A percentile compares a stretch with the other conserved stretches of the same genome.
Evolutionary conservation across 2,329 filamentous ascomycete species (phyloP).

Genomic region (Ilyonectria destructans): DNA sequence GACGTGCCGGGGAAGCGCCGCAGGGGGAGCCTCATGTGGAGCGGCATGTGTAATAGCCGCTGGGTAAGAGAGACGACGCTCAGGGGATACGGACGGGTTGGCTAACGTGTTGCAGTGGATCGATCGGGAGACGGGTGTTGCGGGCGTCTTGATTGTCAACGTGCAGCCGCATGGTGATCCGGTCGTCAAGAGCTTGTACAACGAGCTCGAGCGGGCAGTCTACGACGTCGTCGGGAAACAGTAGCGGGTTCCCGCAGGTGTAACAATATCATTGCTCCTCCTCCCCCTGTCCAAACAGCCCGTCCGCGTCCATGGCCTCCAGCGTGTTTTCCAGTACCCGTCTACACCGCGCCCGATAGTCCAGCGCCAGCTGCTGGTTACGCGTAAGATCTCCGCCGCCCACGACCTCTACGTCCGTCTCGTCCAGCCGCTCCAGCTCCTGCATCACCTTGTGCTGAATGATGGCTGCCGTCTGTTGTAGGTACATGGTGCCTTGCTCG

Average conservation of each 20-base stretch:
- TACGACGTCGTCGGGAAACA: constrained; percentile 50
- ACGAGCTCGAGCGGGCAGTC: constrained; percentile 59
- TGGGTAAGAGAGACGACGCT: constrained; percentile 55
- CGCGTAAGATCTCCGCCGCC: constrained; percentile 59
- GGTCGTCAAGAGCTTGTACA: constrained; percentile 54
- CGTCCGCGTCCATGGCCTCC: constrained; percentile 56
- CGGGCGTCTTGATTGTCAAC: constrained; percentile 57
- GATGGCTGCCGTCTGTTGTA: constrained; percentile 58
- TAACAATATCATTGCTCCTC: constrained; percentile 28
- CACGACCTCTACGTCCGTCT: constrained; percentile 62
- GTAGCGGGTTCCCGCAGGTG: constrained; percentile 7
- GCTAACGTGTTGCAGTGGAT: constrained; percentile 52
- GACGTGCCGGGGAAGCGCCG: constrained; percentile 59
- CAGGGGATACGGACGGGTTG: neutral
- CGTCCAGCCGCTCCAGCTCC: constrained; percentile 63
- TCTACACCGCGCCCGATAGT: constrained; percentile 67
- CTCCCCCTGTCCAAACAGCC: constrained; percentile 46
- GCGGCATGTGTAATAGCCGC: constrained; percentile 59
- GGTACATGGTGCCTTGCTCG: constrained; percentile 46
- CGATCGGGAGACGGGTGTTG: constrained; percentile 58
- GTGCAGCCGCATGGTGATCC: constrained; percentile 58
- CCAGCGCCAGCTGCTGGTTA: constrained; percentile 65
- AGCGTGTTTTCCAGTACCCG: constrained; percentile 64
- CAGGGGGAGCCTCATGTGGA: constrained; percentile 62
- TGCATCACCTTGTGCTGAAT: constrained; percentile 62